Conservation (phyloP, 495 filamentous ascomycete genomes). For the Daldinia childiae region DNA sequence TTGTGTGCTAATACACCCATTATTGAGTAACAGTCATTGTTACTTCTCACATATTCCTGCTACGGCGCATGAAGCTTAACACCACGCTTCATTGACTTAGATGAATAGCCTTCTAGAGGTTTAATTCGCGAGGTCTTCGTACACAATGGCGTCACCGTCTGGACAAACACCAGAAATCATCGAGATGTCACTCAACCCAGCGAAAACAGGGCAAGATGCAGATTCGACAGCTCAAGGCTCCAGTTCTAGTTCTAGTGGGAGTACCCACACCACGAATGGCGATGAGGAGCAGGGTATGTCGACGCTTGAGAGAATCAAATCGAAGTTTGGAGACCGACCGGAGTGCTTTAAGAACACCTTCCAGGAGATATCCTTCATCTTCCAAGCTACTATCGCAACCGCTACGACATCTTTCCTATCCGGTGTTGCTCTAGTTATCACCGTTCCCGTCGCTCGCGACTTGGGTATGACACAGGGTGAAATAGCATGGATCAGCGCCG, state of each 20-base stretch:
- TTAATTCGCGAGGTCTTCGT: background rate
- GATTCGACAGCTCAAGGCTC: constrained; percentile 19
- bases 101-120: background rate
- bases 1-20: background rate
- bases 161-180: constrained; percentile 28
- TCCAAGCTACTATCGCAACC: constrained; percentile 75
- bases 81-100: background rate
- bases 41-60: too few species aligned
- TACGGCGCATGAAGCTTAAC: background rate
- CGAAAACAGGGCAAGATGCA: background rate
- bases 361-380: constrained; percentile 72
- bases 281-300: constrained; percentile 32
- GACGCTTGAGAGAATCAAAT: constrained; percentile 35
- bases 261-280: background rate
- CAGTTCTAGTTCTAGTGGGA: background rate
- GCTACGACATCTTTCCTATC: constrained; percentile 68
- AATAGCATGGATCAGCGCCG: constrained; percentile 78
- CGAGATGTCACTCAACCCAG: constrained; percentile 18
- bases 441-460: constrained; percentile 68
- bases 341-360: constrained; percentile 59
- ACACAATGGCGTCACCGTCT: constrained; percentile 11
- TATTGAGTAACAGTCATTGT: background rate
- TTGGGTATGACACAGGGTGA: constrained; percentile 73
- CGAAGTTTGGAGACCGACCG: constrained; percentile 41
- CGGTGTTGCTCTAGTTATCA: constrained; percentile 69